These are phyloP conservation scores for Lasiodiplodia sp. DNA, from an alignment of 2,329 filamentous ascomycete genomes.

Conservation along the genomic window DNA sequence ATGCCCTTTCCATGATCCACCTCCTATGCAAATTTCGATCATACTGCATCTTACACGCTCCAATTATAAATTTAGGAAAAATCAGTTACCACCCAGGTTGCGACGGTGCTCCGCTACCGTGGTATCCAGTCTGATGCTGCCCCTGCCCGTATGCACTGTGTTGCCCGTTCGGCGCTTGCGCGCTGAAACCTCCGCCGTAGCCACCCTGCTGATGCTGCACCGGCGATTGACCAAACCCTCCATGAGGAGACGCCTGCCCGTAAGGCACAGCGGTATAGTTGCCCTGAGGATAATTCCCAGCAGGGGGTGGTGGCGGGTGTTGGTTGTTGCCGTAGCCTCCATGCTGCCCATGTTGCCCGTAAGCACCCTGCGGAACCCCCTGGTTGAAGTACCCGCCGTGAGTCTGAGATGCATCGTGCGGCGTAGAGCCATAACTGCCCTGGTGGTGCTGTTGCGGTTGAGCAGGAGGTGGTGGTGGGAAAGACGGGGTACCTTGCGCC, in stretches of 20 bases:
- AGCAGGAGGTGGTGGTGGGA: conserved; percentile 26
- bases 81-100: conserved; percentile 23
- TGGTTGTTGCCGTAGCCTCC: conserved; percentile 3
- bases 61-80: not conserved
- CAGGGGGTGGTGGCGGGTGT: conserved; percentile 14
- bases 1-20: not conserved
- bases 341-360: conserved; percentile 21
- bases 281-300: not conserved
- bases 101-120: conserved; percentile 5
- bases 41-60: conserved; percentile 24
- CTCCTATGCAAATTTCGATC: conserved; percentile 21
- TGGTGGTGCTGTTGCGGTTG: conserved; percentile 22
- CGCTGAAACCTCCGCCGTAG: not conserved
- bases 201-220: conserved; percentile 15
- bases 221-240: conserved; percentile 13
- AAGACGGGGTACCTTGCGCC: conserved; percentile 10
- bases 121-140: conserved; percentile 18
- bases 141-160: conserved; percentile 12
- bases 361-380: not conserved
- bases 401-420: conserved; percentile 1
- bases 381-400: conserved; percentile 26
- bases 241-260: conserved; percentile 12
- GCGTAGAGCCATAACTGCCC: conserved; percentile 10
- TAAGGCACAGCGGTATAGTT: conserved; percentile 10
- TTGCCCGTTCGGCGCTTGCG: conserved; percentile 1